These are phyloP conservation scores for Solanum chacoense DNA, from an alignment of 305 asterid genomes.

Conservation along the genomic window DNA sequence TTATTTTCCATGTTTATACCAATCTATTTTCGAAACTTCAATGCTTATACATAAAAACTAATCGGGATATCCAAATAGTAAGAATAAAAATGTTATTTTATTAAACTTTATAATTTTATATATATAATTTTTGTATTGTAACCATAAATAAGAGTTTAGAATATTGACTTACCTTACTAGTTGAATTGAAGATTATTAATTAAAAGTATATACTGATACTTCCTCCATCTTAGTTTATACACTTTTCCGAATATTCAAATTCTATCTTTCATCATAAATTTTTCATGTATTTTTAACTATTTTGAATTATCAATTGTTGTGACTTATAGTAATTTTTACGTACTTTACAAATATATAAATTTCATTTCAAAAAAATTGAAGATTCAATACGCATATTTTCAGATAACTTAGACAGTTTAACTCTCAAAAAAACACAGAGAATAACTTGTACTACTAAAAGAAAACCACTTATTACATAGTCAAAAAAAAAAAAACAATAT, in stretches of 20 bases:
- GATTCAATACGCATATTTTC: neutral
- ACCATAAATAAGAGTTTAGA: neutral
- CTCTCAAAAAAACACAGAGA: accelerated
- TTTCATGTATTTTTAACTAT: too few relatives aligned
- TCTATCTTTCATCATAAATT: too few relatives aligned
- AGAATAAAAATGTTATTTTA: neutral
- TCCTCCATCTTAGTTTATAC: neutral
- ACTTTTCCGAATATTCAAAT: neutral
- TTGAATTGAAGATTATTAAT: neutral
- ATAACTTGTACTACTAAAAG: neutral
- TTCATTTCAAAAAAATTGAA: too few relatives aligned
- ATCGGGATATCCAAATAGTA: neutral
- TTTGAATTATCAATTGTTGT: too few relatives aligned
- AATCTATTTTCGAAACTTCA: neutral
- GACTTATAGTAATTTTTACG: too few relatives aligned
- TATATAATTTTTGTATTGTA: neutral
- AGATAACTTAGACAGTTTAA: too few relatives aligned
- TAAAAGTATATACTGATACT: neutral
- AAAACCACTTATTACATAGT: neutral
- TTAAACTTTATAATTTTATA: neutral
- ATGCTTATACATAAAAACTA: neutral
- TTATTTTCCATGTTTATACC: neutral
- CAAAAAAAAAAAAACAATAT: neutral
- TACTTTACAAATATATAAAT: too few relatives aligned
- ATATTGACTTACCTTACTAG: neutral